Evolutionary conservation across 2,329 filamentous ascomycete species (phyloP).

Genomic region (Fusarium staphyleae): DNA sequence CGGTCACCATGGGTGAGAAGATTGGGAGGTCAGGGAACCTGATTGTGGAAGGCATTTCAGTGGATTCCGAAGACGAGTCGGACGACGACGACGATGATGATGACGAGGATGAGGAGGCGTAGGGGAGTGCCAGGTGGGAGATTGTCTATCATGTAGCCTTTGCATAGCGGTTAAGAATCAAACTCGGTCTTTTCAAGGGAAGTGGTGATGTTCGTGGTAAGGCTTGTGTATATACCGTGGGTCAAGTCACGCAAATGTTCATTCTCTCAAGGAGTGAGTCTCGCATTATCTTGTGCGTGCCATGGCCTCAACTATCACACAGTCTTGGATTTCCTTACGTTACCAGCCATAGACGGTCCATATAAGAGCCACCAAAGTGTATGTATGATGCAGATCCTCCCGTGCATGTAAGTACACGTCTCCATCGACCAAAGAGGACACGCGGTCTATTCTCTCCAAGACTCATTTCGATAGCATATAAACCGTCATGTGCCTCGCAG

Average conservation of each 20-base stretch:
- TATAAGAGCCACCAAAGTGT: constrained; percentile 1
- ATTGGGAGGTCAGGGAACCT: constrained; percentile 87
- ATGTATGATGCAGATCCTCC: constrained; percentile 5
- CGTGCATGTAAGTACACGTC: not conserved
- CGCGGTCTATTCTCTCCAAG: constrained; percentile 1
- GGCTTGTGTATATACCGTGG: too few relatives aligned
- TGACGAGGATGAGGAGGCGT: constrained; percentile 32
- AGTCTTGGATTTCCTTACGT: too few relatives aligned
- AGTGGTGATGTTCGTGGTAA: too few relatives aligned
- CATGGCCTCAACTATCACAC: too few relatives aligned
- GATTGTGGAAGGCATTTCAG: constrained; percentile 74
- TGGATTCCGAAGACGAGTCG: constrained; percentile 47
- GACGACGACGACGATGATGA: constrained; percentile 41
- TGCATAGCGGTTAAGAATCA: constrained; percentile 25
- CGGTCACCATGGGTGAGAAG: constrained; percentile 71
- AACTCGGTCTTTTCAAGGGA: constrained; percentile 4
- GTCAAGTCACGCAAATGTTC: too few relatives aligned
- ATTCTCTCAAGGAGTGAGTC: too few relatives aligned
- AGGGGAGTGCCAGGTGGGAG: constrained; percentile 18
- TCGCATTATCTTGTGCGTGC: too few relatives aligned
- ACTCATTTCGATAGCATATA: too few relatives aligned
- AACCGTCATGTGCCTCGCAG: constrained; percentile 30
- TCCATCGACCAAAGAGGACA: not conserved
- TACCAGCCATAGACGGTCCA: not conserved
- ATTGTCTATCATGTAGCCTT: constrained; percentile 10